These are phyloP conservation scores for Medicago lupulina DNA, from an alignment of 306 rosid genomes.

Conservation along the genomic window DNA sequence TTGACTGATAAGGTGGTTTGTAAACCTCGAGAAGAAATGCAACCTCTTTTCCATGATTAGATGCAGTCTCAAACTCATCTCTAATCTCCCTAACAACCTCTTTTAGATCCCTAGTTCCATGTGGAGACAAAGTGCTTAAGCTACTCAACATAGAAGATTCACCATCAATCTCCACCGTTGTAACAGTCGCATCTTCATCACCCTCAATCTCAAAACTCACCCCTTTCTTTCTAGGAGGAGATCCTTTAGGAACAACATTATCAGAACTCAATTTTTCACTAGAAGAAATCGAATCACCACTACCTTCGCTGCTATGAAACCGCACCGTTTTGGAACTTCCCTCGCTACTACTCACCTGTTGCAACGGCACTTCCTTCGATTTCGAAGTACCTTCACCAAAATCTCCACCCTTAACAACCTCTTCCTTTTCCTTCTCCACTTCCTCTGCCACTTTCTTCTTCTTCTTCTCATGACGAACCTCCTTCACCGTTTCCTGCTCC, in stretches of 20 bases:
- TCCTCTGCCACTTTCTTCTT: conserved; percentile 53
- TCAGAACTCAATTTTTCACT: conserved; percentile 74
- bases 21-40: conserved; percentile 90
- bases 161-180: conserved; percentile 52
- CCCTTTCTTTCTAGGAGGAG: conserved; percentile 68
- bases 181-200: conserved; percentile 53
- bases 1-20: conserved; percentile 78
- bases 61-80: conserved; percentile 88
- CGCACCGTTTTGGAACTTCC: conserved; percentile 68
- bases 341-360: conserved; percentile 52
- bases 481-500: conserved; percentile 66
- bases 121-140: conserved; percentile 70
- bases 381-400: conserved; percentile 82
- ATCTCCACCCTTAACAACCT: conserved; percentile 40
- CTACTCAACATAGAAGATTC: conserved; percentile 84
- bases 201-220: conserved; percentile 71
- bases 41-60: conserved; percentile 82
- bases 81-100: conserved; percentile 91
- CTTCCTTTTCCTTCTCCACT: conserved; percentile 24
- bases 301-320: conserved; percentile 50
- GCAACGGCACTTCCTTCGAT: conserved; percentile 61
- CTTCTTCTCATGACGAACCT: conserved; percentile 43
- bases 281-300: conserved; percentile 45
- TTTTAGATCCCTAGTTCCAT: conserved; percentile 74
- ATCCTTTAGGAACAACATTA: conserved; percentile 53